Percentiles rank a stretch among this genome's conserved stretches.
These are phyloP conservation scores for Cyanophora paradoxa DNA, from an alignment of 78 protist genomes.

Conservation along the genomic window DNA sequence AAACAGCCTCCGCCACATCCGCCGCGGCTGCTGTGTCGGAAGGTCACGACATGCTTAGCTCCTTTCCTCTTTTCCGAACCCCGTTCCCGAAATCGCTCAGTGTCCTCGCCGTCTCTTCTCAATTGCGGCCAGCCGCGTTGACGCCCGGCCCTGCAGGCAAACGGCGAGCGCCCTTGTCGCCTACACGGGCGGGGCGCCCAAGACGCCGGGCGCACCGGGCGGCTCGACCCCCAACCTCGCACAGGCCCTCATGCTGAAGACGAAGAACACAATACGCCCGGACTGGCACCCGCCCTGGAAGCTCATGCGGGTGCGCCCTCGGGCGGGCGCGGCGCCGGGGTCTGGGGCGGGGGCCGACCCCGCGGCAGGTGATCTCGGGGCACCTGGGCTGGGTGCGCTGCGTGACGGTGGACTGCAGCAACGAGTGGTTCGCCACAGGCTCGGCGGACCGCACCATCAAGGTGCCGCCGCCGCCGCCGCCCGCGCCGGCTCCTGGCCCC, in stretches of 20 bases:
- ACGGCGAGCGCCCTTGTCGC: background rate
- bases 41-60: no score
- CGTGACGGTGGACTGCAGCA: slow-evolving; percentile 87
- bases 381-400: slow-evolving; percentile 84
- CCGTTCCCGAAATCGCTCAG: no score
- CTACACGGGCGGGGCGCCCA: background rate
- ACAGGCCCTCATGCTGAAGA: background rate
- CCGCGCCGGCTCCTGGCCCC: background rate
- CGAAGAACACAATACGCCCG: background rate
- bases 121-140: no score
- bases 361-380: slow-evolving; percentile 42
- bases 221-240: background rate
- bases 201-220: background rate
- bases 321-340: background rate
- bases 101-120: no score
- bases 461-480: slow-evolving; percentile 3
- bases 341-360: background rate
- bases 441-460: slow-evolving; percentile 91
- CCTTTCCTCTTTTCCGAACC: no score
- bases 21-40: no score
- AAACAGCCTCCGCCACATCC: no score
- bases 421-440: slow-evolving; percentile 96
- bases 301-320: slow-evolving; percentile 21
- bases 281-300: slow-evolving; percentile 68
- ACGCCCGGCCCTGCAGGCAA: background rate